A percentile compares a stretch with the other conserved stretches of the same genome.
These are phyloP conservation scores for Perkinsus olseni DNA, from an alignment of 169 alveolate species.

Conservation along the genomic window DNA sequence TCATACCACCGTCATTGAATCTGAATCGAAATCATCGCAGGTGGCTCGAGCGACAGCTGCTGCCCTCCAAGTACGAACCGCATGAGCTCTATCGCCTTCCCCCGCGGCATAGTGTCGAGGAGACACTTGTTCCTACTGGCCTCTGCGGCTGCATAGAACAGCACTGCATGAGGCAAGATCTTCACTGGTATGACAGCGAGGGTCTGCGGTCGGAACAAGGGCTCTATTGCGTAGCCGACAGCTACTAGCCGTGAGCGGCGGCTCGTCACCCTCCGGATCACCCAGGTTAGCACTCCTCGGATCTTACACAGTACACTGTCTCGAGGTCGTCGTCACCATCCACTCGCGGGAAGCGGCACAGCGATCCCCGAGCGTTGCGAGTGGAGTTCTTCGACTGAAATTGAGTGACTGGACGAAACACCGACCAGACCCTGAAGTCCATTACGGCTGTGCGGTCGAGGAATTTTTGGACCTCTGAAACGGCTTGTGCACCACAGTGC, in stretches of 20 bases:
- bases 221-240: too few relatives aligned
- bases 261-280: not conserved
- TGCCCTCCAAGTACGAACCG: not conserved
- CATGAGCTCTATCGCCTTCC: not conserved
- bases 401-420: not conserved
- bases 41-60: not conserved
- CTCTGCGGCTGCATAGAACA: not conserved
- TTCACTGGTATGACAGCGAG: not conserved
- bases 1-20: not conserved
- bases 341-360: not conserved
- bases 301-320: not conserved
- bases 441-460: too few relatives aligned
- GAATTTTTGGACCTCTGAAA: too few relatives aligned
- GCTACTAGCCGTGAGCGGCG: too few relatives aligned
- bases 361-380: not conserved
- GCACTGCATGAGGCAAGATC: not conserved
- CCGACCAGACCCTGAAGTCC: too few relatives aligned
- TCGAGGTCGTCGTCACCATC: not conserved
- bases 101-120: not conserved
- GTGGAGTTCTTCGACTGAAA: not conserved
- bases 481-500: too few relatives aligned
- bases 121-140: not conserved
- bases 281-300: not conserved
- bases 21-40: not conserved
- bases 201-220: not conserved